Evolutionary conservation across 1,284 basidiomycete species (phyloP).

Genomic region (Irpex rosettiformis): DNA sequence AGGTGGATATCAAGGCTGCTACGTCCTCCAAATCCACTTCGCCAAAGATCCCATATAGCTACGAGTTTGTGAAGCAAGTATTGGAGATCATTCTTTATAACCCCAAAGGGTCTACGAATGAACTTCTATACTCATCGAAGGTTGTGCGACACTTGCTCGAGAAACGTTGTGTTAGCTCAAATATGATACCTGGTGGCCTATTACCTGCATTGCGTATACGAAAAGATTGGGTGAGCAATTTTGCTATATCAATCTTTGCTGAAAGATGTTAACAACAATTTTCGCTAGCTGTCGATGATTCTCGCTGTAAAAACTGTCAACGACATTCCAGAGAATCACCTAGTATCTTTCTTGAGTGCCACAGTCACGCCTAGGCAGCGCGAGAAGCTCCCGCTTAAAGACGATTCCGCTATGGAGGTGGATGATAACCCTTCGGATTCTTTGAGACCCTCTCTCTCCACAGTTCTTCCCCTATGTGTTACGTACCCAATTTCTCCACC

Average conservation of each 20-base stretch:
- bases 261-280: no score
- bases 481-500: constrained; percentile 49
- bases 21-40: not conserved
- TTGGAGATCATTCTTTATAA: constrained; percentile 45
- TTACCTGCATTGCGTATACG: constrained; percentile 45
- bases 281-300: constrained; percentile 47
- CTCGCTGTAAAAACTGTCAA: constrained; percentile 49
- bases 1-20: constrained; percentile 16
- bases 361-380: constrained; percentile 35
- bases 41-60: constrained; percentile 29
- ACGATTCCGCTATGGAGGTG: constrained; percentile 52
- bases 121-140: constrained; percentile 43
- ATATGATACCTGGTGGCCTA: constrained; percentile 58
- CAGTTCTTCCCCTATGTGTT: constrained; percentile 49
- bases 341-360: constrained; percentile 47
- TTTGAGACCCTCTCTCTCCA: constrained; percentile 40
- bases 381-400: constrained; percentile 13
- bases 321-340: constrained; percentile 60
- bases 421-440: constrained; percentile 37
- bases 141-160: constrained; percentile 54
- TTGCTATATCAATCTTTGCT: no score
- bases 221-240: constrained; percentile 63
- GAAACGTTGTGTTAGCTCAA: constrained; percentile 47
- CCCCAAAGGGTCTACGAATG: constrained; percentile 19
- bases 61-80: constrained; percentile 56